Conservation (phyloP, 169 alveolate species). For the Plasmodium vivax region DNA sequence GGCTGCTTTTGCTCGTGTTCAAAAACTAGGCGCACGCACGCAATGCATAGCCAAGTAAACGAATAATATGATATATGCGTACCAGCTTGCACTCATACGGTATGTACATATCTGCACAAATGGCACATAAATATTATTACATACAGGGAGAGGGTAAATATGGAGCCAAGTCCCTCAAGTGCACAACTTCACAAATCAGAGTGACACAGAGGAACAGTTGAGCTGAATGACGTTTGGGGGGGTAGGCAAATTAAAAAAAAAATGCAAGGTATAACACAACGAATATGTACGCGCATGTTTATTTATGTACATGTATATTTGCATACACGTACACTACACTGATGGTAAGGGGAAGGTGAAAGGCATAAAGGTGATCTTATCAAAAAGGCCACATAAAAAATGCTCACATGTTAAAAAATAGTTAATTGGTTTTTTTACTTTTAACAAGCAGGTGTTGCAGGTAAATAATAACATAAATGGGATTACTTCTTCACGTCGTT, state of each 20-base stretch:
- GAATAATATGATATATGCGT: not conserved
- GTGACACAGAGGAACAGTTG: not conserved
- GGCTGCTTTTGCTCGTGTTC: not conserved
- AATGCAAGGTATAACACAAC: not conserved
- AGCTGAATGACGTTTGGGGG: not conserved
- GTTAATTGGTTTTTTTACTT: not conserved
- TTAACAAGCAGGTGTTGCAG: not conserved
- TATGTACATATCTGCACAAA: not conserved
- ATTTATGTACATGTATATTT: not conserved
- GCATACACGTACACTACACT: not conserved
- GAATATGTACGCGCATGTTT: not conserved
- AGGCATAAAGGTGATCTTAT: not conserved
- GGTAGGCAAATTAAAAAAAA: not conserved
- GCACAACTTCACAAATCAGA: not conserved
- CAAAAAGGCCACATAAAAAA: not conserved
- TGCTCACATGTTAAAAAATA: not conserved
- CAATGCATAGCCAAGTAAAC: not conserved
- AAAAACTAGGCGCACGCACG: not conserved
- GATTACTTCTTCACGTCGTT: not conserved
- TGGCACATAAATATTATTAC: not conserved
- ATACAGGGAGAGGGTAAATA: not conserved
- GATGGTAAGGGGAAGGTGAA: not conserved
- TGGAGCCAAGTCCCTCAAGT: not conserved
- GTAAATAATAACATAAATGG: not conserved
- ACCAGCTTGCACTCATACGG: not conserved